These are phyloP conservation scores for Entrophospora sp. DNA, from an alignment of 192 early-diverging fungal species.

Conservation along the genomic window DNA sequence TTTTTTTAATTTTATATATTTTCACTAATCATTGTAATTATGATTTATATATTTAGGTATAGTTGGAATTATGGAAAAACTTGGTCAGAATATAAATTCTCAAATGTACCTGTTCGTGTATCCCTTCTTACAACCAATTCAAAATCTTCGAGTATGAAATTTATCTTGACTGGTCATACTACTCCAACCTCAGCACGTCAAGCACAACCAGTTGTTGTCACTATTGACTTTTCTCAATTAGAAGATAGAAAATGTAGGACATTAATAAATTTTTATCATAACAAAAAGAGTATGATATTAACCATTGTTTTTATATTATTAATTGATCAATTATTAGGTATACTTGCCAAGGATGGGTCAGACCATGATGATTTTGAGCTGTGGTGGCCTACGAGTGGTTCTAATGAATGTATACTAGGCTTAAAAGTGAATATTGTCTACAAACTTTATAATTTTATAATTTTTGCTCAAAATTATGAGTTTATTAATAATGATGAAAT, in stretches of 20 bases:
- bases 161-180: conserved; percentile 60
- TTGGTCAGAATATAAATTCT: conserved; percentile 60
- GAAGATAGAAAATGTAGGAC: conserved; percentile 35
- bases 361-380: conserved; percentile 86
- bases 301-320: conserved; percentile 20
- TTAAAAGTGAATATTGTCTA: conserved; percentile 27
- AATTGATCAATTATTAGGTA: conserved; percentile 28
- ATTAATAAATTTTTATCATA: too few species aligned
- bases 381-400: conserved; percentile 67
- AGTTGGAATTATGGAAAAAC: conserved; percentile 60
- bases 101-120: conserved; percentile 51
- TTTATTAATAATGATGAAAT: too few species aligned
- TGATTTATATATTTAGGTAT: not conserved
- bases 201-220: conserved; percentile 30
- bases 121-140: conserved; percentile 53
- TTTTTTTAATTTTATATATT: not conserved
- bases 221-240: conserved; percentile 51
- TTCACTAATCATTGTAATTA: not conserved
- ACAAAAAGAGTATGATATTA: too few species aligned
- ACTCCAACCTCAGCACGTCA: conserved; percentile 14
- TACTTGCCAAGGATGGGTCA: conserved; percentile 68
- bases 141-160: conserved; percentile 55
- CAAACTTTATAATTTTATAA: not conserved
- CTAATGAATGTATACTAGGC: conserved; percentile 56
- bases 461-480: too few species aligned